Evolutionary conservation across 495 filamentous ascomycete species (phyloP).

Genomic region (Xylaria scruposa): DNA sequence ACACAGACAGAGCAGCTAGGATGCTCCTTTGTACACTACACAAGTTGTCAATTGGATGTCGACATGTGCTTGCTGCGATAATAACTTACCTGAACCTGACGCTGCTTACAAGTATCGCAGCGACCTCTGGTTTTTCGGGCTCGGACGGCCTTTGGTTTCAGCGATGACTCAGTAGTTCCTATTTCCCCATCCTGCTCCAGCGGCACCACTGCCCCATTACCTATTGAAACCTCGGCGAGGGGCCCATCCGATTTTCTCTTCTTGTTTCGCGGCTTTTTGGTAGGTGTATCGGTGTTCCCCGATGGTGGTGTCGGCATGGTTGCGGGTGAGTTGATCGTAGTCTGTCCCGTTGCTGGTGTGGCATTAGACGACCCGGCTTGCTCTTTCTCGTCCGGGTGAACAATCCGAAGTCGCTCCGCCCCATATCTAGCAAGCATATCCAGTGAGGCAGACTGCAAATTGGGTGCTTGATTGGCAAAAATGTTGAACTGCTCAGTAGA

Average conservation of each 20-base stretch:
- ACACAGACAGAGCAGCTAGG: constrained; percentile 49
- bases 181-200: constrained; percentile 32
- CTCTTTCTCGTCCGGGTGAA: constrained; percentile 48
- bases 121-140: constrained; percentile 40
- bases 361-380: constrained; percentile 33
- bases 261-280: constrained; percentile 35
- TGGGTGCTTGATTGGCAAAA: constrained; percentile 56
- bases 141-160: constrained; percentile 27
- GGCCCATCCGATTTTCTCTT: constrained; percentile 39
- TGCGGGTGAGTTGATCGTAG: constrained; percentile 22
- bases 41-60: constrained; percentile 16
- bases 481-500: constrained; percentile 58
- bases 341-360: constrained; percentile 29
- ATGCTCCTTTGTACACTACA: constrained; percentile 50
- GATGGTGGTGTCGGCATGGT: constrained; percentile 14
- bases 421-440: constrained; percentile 54
- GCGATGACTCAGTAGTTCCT: constrained; percentile 35
- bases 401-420: constrained; percentile 53
- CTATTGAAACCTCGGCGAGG: constrained; percentile 24
- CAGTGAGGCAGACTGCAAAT: constrained; percentile 52
- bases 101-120: constrained; percentile 48
- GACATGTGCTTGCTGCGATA: background rate
- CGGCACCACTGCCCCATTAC: constrained; percentile 28
- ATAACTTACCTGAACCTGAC: constrained; percentile 37
- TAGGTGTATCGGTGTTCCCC: constrained; percentile 28